A percentile compares a stretch with the other conserved stretches of the same genome.
Conservation (phyloP, 805 yeast species). For the Candida patagonica region DNA sequence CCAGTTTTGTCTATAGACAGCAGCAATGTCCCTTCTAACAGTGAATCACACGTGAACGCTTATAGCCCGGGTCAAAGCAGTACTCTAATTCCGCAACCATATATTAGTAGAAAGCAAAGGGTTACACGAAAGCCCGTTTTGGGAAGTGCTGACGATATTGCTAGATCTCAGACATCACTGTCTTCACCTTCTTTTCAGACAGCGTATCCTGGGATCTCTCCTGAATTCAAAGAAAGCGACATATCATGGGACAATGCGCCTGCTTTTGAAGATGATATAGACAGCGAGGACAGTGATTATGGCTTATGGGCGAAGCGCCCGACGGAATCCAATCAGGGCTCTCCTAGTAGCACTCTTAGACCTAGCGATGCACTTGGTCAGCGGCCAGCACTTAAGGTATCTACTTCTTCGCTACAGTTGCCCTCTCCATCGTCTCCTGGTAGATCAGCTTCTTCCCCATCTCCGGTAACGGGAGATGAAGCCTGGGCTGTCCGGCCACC, state of each 20-base stretch:
- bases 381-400: constrained; percentile 10
- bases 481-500: constrained; percentile 85
- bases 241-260: constrained; percentile 75
- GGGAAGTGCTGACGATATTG: neutral
- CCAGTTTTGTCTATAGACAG: neutral
- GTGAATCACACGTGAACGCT: constrained; percentile 9
- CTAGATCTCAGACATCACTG: neutral
- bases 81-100: constrained; percentile 21
- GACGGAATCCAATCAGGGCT: constrained; percentile 2
- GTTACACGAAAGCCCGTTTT: constrained; percentile 20
- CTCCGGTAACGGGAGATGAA: constrained; percentile 10
- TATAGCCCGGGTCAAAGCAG: constrained; percentile 22
- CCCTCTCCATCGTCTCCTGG: constrained; percentile 11
- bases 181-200: constrained; percentile 6
- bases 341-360: constrained; percentile 1
- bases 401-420: constrained; percentile 5
- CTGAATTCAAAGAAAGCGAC: constrained; percentile 60
- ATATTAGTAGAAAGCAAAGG: constrained; percentile 18
- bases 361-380: neutral
- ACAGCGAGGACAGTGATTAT: constrained; percentile 26
- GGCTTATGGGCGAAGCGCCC: constrained; percentile 51
- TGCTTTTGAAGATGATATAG: constrained; percentile 21
- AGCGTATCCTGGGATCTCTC: constrained; percentile 3
- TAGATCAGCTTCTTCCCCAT: constrained; percentile 7
- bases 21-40: neutral